Percentiles rank a stretch among this genome's conserved stretches.
Conservation (phyloP, 768 basidiomycete species). For the Tylopilus balloui region DNA sequence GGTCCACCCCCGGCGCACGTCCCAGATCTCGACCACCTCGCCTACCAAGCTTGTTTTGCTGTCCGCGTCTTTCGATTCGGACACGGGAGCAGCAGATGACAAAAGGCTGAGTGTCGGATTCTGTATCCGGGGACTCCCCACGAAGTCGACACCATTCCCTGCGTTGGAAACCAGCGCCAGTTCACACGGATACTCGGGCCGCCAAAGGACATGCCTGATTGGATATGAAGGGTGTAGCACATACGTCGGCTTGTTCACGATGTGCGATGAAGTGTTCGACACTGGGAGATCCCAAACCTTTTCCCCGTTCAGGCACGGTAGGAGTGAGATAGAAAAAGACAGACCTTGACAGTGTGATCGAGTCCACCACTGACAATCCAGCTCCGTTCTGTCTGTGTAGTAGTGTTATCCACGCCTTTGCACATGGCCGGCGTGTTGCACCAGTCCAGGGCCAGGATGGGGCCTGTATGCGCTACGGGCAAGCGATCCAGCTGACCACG, state of each 20-base stretch:
- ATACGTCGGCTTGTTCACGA: conserved; percentile 62
- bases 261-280: conserved; percentile 41
- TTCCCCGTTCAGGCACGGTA: conserved; percentile 1
- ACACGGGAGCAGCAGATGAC: conserved; percentile 1
- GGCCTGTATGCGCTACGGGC: conserved; percentile 66
- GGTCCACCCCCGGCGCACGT: conserved; percentile 74
- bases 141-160: conserved; percentile 29
- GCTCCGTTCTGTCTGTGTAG: conserved; percentile 36
- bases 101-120: conserved; percentile 21
- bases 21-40: conserved; percentile 81
- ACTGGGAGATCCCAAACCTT: conserved; percentile 68
- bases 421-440: conserved; percentile 33
- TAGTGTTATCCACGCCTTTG: conserved; percentile 12
- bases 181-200: conserved; percentile 73
- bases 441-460: conserved; percentile 77
- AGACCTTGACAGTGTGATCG: conserved; percentile 73
- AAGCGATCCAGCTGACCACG: conserved; percentile 68
- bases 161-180: conserved; percentile 67
- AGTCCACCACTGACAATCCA: conserved; percentile 81
- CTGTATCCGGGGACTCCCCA: conserved; percentile 29
- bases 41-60: conserved; percentile 28
- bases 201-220: conserved; percentile 70
- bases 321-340: conserved; percentile 1
- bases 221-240: conserved; percentile 72
- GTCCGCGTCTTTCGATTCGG: conserved; percentile 16